Evolutionary conservation across 192 early-diverging fungal genomes (phyloP).

Genomic region (Coemansia sp.): DNA sequence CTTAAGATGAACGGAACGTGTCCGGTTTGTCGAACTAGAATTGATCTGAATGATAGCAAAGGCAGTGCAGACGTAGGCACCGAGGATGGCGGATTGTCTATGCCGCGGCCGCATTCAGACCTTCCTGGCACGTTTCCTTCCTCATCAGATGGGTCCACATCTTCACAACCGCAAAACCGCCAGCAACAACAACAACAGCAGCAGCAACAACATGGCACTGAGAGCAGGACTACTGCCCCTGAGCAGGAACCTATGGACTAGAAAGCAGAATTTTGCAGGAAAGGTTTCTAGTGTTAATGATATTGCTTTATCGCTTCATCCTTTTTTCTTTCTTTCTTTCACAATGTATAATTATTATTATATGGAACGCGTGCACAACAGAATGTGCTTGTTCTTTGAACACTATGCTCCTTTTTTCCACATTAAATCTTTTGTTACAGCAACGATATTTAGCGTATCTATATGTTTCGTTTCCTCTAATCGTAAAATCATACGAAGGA

Average conservation of each 20-base stretch:
- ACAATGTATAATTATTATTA: slow-evolving; percentile 4
- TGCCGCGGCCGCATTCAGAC: slow-evolving; percentile 33
- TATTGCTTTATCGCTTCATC: background rate
- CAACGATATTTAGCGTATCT: no score
- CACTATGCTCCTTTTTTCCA: no score
- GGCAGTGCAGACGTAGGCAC: background rate
- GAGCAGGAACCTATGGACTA: slow-evolving; percentile 40
- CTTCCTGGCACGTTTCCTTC: slow-evolving; percentile 53
- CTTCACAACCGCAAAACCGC: slow-evolving; percentile 11
- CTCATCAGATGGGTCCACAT: slow-evolving; percentile 14
- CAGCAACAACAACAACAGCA: background rate
- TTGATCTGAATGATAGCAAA: slow-evolving; percentile 27
- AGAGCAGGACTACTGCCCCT: slow-evolving; percentile 8
- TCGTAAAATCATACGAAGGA: no score
- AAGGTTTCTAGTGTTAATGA: background rate
- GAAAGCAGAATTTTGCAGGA: background rate
- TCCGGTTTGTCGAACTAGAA: slow-evolving; percentile 73
- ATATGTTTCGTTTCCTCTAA: no score
- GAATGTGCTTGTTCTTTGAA: no score
- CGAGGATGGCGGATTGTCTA: background rate
- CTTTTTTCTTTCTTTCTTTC: background rate
- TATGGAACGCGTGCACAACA: background rate
- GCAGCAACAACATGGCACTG: background rate
- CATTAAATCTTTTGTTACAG: no score
- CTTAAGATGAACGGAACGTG: slow-evolving; percentile 92